Conservation (phyloP, 371 early-diverging fungal genomes). For the Mortierella sp. region DNA sequence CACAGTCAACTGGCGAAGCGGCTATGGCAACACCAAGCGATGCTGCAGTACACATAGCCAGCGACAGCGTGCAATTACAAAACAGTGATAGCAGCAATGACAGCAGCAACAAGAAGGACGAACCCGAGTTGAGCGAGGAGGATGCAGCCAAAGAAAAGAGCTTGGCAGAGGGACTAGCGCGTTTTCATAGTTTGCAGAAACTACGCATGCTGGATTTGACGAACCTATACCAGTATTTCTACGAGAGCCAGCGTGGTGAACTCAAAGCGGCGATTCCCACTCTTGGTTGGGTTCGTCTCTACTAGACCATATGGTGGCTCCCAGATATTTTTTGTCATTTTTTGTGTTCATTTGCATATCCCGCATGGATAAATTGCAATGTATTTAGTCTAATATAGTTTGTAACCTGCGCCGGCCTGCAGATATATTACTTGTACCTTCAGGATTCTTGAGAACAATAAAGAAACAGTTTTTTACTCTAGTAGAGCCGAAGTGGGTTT, state of each 20-base stretch:
- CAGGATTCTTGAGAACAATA: too few relatives aligned
- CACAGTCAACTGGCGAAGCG: neutral
- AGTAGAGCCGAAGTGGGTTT: too few relatives aligned
- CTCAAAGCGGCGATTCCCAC: too few relatives aligned
- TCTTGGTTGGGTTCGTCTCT: too few relatives aligned
- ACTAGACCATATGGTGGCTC: too few relatives aligned
- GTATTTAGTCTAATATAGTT: too few relatives aligned
- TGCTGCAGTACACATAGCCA: neutral
- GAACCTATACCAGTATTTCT: neutral
- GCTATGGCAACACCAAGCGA: neutral
- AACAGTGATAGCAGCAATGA: neutral
- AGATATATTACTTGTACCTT: too few relatives aligned
- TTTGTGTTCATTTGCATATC: too few relatives aligned
- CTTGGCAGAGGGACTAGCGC: neutral
- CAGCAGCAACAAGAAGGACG: neutral
- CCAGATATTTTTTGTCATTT: too few relatives aligned
- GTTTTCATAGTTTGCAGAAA: neutral
- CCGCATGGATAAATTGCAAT: too few relatives aligned
- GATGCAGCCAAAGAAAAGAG: neutral
- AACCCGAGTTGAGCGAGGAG: neutral
- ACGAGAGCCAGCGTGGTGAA: neutral
- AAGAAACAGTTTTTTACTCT: too few relatives aligned
- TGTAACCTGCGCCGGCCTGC: too few relatives aligned
- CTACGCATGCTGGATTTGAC: neutral
- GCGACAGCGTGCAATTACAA: neutral